These are phyloP conservation scores for Lachancea sp. DNA, from an alignment of 805 yeast species.

Conservation along the genomic window DNA sequence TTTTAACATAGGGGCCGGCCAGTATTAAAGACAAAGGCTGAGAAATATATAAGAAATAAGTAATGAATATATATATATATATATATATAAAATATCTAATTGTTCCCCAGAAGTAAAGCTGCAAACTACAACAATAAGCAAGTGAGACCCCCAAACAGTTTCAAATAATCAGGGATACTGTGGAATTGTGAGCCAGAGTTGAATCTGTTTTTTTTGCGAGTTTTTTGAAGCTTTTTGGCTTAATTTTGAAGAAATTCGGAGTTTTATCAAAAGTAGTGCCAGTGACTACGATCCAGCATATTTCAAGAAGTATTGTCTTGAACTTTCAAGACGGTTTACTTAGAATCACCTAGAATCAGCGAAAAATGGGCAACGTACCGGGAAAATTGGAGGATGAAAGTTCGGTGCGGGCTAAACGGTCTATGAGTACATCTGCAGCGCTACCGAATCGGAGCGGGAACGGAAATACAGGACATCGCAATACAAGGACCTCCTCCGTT, in stretches of 20 bases:
- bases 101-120: neutral
- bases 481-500: constrained; percentile 24
- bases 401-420: constrained; percentile 11
- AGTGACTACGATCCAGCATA: too few relatives aligned
- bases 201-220: too few relatives aligned
- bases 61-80: neutral
- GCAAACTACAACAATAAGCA: neutral
- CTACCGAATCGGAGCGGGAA: constrained; percentile 7
- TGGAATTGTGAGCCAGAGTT: too few relatives aligned
- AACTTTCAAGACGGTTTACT: too few relatives aligned
- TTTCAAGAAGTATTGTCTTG: too few relatives aligned
- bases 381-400: constrained; percentile 36
- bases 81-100: neutral
- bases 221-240: too few relatives aligned
- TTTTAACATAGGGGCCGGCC: constrained; percentile 1
- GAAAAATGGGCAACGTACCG: constrained; percentile 43
- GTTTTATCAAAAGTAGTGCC: too few relatives aligned
- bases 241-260: too few relatives aligned
- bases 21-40: neutral
- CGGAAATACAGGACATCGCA: constrained; percentile 7
- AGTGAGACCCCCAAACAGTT: too few relatives aligned
- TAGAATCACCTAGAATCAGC: too few relatives aligned
- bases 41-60: neutral
- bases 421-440: constrained; percentile 9
- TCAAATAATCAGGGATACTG: too few relatives aligned